These are phyloP conservation scores for Canavalia gladiata DNA, from an alignment of 306 rosid genomes.

Conservation along the genomic window DNA sequence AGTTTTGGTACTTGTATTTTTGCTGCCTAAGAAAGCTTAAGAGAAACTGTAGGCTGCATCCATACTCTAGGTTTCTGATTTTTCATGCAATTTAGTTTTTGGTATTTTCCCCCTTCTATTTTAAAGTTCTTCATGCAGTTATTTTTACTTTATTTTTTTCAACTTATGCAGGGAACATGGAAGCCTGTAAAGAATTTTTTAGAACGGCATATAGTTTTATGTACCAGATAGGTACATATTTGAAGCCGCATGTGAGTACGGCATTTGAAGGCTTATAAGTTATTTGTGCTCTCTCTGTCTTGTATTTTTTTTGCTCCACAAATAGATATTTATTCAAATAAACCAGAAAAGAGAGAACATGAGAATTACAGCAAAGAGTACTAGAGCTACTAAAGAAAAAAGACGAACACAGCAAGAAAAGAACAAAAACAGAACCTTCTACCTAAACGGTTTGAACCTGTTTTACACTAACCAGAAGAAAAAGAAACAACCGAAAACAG, in stretches of 20 bases:
- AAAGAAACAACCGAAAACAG: no score
- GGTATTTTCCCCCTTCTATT: not conserved
- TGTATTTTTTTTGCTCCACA: no score
- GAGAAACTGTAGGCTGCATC: constrained; percentile 25
- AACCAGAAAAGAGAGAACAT: no score
- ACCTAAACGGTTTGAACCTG: no score
- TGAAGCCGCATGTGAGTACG: constrained; percentile 90
- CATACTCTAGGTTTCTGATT: constrained; percentile 4
- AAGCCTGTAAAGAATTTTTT: constrained; percentile 76
- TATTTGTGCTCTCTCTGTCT: constrained; percentile 16
- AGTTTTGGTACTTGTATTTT: constrained; percentile 34
- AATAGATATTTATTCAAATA: no score
- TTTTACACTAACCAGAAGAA: no score
- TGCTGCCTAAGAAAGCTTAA: constrained; percentile 16
- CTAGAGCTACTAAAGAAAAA: no score
- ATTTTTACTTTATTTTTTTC: constrained; percentile 32
- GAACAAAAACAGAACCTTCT: no score
- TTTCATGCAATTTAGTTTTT: constrained; percentile 34
- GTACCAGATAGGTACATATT: constrained; percentile 82
- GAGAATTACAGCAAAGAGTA: no score
- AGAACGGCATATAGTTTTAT: constrained; percentile 69
- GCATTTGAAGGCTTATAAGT: constrained; percentile 2
- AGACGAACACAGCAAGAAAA: no score
- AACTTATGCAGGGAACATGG: constrained; percentile 71
- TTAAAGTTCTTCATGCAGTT: not conserved